A percentile compares a stretch with the other conserved stretches of the same genome.
These are phyloP conservation scores for Aureobasidium sp. DNA, from an alignment of 2,329 filamentous ascomycete genomes.

Conservation along the genomic window DNA sequence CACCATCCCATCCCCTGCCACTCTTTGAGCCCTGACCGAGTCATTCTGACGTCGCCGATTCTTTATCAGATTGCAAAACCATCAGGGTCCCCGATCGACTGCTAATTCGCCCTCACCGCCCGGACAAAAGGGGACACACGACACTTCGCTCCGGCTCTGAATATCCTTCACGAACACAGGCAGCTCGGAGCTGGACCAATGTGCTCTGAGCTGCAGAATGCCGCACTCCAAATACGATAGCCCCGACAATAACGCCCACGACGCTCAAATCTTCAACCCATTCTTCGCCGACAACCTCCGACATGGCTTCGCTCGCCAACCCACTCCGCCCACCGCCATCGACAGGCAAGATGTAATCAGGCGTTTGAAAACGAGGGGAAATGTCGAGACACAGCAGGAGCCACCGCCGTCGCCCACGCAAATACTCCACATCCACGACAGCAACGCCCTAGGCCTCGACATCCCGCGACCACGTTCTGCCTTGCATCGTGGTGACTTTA, in stretches of 20 bases:
- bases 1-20: not conserved
- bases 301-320: conserved; percentile 22
- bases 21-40: not conserved
- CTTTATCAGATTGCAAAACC: not conserved
- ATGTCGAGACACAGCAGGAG: not conserved
- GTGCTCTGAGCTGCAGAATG: conserved; percentile 16
- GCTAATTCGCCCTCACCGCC: not conserved
- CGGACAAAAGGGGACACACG: not conserved
- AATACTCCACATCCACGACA: not conserved
- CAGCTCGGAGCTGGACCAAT: conserved; percentile 7
- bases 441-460: conserved; percentile 34
- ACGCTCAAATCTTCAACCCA: conserved; percentile 26
- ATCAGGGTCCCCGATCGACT: not conserved
- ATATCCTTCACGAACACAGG: not conserved
- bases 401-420: not conserved
- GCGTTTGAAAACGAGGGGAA: conserved; percentile 58
- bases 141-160: not conserved
- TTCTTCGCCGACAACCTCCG: conserved; percentile 30
- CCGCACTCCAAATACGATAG: conserved; percentile 15
- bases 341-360: conserved; percentile 77
- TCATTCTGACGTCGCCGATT: conserved; percentile 1
- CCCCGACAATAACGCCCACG: not conserved
- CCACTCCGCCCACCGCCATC: conserved; percentile 26
- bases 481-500: conserved; percentile 57
- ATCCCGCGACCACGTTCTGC: conserved; percentile 79